Evolutionary conservation across 1,284 basidiomycete species (phyloP).

Genomic region (Laetiporus sulphureus): DNA sequence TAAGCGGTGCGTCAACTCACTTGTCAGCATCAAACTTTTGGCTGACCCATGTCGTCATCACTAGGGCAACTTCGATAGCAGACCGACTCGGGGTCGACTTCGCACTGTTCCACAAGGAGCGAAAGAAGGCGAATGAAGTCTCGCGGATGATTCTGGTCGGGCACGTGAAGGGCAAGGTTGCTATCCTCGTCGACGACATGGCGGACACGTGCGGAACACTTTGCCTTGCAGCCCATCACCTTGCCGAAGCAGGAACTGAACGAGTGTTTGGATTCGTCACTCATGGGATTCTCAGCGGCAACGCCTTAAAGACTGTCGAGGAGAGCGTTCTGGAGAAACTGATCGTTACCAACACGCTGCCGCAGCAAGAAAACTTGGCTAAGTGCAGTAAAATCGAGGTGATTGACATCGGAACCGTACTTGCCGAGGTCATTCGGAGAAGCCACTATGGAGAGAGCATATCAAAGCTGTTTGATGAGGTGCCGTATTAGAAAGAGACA

Average conservation of each 20-base stretch:
- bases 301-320: conserved; percentile 70
- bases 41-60: conserved; percentile 4
- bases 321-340: conserved; percentile 86
- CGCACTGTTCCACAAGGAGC: conserved; percentile 99
- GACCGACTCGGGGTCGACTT: conserved; percentile 97
- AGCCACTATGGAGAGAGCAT: conserved; percentile 85
- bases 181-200: conserved; percentile 99
- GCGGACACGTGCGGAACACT: conserved; percentile 99
- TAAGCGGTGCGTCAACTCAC: conserved; percentile 64
- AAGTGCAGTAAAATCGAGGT: conserved; percentile 88
- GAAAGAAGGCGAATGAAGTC: conserved; percentile 99
- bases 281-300: conserved; percentile 93
- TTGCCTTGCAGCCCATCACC: conserved; percentile 85
- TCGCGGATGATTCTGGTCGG: conserved; percentile 99
- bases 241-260: conserved; percentile 86
- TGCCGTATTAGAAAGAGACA: conserved; percentile 58
- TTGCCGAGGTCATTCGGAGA: conserved; percentile 94
- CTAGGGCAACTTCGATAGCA: conserved; percentile 95
- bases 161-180: conserved; percentile 87
- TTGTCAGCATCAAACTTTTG: conserved; percentile 1
- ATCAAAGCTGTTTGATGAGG: conserved; percentile 78
- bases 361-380: conserved; percentile 76
- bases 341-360: conserved; percentile 98
- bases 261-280: conserved; percentile 93
- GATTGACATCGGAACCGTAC: conserved; percentile 91